Conservation (phyloP, 1,284 basidiomycete species). For the Xanthoconium separans region DNA sequence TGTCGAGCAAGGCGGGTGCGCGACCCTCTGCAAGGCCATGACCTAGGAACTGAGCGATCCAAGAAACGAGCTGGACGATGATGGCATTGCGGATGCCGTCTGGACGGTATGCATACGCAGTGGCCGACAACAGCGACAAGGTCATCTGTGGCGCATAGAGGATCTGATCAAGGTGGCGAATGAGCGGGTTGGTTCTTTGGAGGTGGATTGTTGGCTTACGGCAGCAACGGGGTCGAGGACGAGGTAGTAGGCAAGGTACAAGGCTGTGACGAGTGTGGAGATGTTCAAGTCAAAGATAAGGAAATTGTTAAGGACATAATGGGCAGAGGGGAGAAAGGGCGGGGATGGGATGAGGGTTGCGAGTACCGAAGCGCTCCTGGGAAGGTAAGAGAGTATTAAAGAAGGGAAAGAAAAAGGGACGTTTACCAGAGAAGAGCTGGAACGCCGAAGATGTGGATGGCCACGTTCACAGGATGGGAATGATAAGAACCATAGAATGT, state of each 20-base stretch:
- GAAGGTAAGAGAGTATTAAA: slow-evolving; percentile 6
- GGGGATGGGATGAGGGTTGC: slow-evolving; percentile 52
- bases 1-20: slow-evolving; percentile 83
- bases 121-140: slow-evolving; percentile 52
- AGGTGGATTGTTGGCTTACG: slow-evolving; percentile 47
- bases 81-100: slow-evolving; percentile 48
- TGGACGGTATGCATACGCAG: slow-evolving; percentile 52
- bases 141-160: slow-evolving; percentile 62
- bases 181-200: background rate
- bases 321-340: slow-evolving; percentile 51
- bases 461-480: slow-evolving; percentile 73
- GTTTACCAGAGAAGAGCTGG: slow-evolving; percentile 78
- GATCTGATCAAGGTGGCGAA: slow-evolving; percentile 40
- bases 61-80: slow-evolving; percentile 58
- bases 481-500: slow-evolving; percentile 91
- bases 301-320: slow-evolving; percentile 58
- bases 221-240: slow-evolving; percentile 76
- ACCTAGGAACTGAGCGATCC: slow-evolving; percentile 85
- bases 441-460: slow-evolving; percentile 82
- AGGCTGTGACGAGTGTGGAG: slow-evolving; percentile 51
- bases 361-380: slow-evolving; percentile 68
- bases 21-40: slow-evolving; percentile 82
- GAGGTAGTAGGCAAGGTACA: slow-evolving; percentile 74
- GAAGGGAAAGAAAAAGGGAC: slow-evolving; percentile 25
- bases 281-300: slow-evolving; percentile 70